Percentiles rank a stretch among this genome's conserved stretches.
Evolutionary conservation across 2,329 filamentous ascomycete species (phyloP).

Genomic region (Calonectria pauciramosa): DNA sequence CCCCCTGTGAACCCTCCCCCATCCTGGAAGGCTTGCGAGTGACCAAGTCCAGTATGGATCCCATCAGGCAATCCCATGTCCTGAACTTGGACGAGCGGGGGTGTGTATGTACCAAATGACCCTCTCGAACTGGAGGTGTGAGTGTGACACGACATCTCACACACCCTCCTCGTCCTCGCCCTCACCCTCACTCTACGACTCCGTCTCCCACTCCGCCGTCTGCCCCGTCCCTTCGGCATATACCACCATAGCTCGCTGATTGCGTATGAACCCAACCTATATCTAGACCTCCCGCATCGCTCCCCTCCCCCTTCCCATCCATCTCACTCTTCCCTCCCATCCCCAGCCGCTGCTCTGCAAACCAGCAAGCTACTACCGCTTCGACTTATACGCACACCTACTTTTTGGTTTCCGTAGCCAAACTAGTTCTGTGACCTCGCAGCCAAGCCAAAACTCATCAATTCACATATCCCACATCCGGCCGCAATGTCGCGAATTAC

Average conservation of each 20-base stretch:
- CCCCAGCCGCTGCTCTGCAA: neutral
- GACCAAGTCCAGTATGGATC: conserved; percentile 23
- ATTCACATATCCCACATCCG: conserved; percentile 4
- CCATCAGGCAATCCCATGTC: conserved; percentile 16
- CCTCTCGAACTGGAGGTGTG: neutral
- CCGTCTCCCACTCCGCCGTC: neutral
- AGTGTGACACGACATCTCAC: conserved; percentile 8
- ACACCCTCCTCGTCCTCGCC: conserved; percentile 1
- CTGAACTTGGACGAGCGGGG: conserved; percentile 5
- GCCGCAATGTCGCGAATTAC: conserved; percentile 64
- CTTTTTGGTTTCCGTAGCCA: neutral
- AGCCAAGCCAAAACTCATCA: neutral
- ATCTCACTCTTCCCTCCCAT: neutral
- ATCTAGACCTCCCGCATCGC: conserved; percentile 21
- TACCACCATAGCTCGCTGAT: neutral
- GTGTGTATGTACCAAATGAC: conserved; percentile 7
- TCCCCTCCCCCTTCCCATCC: neutral
- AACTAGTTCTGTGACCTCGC: neutral
- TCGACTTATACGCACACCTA: neutral
- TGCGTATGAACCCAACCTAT: conserved; percentile 20
- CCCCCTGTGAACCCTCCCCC: conserved; percentile 9
- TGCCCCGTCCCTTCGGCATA: neutral
- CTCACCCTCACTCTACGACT: neutral
- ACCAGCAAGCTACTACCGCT: neutral
- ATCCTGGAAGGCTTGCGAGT: conserved; percentile 9